Base-by-base conservation (phyloP, 352 stramenopile species). In the Phytophthora pistaciae region DNA sequence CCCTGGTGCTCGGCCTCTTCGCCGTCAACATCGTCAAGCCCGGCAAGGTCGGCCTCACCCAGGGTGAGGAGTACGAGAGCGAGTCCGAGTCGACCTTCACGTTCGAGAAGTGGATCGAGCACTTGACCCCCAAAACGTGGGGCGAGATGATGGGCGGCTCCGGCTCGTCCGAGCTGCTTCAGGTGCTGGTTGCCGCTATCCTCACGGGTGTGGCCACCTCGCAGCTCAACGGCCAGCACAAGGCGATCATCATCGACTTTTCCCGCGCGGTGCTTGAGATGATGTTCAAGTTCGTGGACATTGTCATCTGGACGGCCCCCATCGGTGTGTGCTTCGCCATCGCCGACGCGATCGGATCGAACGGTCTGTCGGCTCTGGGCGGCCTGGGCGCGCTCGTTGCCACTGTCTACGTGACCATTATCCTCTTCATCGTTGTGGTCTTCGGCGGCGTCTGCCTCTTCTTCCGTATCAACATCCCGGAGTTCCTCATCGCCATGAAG, bases 251-350 rank as follows among this genome's bases (percentile, higher is more conserved):
- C 33, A 20, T 86, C 23, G 54, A 77, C 0, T 68, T 74, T 6
- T 20, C 75, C 0, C 68, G 67, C 14, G 75, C 79, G 3, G 63
- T 86, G 2, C 79, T 84, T 54, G 71, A 81, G 60, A 80, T 84
- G 69, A 84, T 84, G 73, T 86, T 86, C 64, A 84, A 79, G 63
- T 84, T 86, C 49, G 76, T 84, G 8, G 73, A 82, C 44, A 84
- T 86, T 42, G 68, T 86, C 48, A 82, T 86, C 40, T 86, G 79
- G 79, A 71, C 76, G 2, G 75, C 79, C 7, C 73, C 79, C 9
- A 21, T 86, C 33, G 76, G 79, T 50, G 79, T 86, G 29, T 84
- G 73, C 61, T 84, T 86, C 36, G 74, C 69, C 13, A 60, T 86
- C n/a, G 79, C 79, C 36, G 72, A 75, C 33, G 69, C 76, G 5